Base-by-base conservation (phyloP, 2,329 filamentous ascomycete genomes). In the Hymenoscyphus albidus region DNA sequence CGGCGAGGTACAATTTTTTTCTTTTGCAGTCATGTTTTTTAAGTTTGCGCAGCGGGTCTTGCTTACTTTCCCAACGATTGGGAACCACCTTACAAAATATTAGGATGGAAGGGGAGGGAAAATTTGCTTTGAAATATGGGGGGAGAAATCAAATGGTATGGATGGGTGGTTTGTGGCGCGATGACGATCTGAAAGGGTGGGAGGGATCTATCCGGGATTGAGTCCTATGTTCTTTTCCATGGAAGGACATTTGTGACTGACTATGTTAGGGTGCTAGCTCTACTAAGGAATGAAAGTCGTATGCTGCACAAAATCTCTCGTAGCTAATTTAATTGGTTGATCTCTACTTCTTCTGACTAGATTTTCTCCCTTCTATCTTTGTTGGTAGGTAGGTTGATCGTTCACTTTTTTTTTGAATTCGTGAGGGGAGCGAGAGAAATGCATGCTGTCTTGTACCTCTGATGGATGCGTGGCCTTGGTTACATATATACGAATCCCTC, bases 21-120 rank as follows among this genome's bases (percentile, higher is more conserved):
- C 13, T 22, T 51, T 10, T 54, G 13, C 48, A 22, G 9, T 35
- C 9, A 35, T 35, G 35, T 35, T 35, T 54, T 18, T 22, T 54
- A 12, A 54, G 64, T 59, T 64, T 65, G 55, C 62, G 66, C 60
- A 67, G 68, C 66, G 64, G 64, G 68, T 68, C 66, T 69, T 69
- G 66, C 66, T 67, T 62, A 58, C 62, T 58, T 64, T 59, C 64
- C 13, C 56, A 38, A 22, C 27, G 6, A 12, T 58, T 22, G 22
- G 54, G 55, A 59, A 32, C 31, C 35, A 40, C 40, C 27, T 18
- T 51, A 38, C 14, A 31, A 31, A 12, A 39, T 31, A 59, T 58
- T 54, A 18, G 57, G 57, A 14, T 48, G 58, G 35, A 60, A 35
- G 27, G 59, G 61, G 35, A 6, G 18, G 60, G 44, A 39, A 27